Evolutionary conservation across 345 rosid species (phyloP).

Genomic region (Euphorbia pulcherrima): DNA sequence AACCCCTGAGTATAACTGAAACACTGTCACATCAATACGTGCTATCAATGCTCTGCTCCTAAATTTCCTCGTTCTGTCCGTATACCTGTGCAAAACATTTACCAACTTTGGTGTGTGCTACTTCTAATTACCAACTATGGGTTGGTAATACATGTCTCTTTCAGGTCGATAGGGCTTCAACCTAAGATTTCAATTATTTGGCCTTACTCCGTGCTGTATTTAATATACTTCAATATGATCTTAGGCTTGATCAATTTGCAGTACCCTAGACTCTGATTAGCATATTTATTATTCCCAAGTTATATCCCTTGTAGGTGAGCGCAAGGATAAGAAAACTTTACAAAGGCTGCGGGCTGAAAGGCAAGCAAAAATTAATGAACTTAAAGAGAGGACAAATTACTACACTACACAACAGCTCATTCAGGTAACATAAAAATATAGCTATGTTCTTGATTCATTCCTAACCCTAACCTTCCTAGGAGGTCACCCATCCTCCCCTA

Average conservation of each 20-base stretch:
- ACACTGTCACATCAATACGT: background rate
- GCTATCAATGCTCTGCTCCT: background rate
- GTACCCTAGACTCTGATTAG: background rate
- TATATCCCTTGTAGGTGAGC: slow-evolving; percentile 50
- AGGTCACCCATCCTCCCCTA: too few species aligned
- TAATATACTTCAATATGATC: background rate
- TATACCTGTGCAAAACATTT: background rate
- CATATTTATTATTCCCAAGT: slow-evolving; percentile 8
- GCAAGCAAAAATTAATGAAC: slow-evolving; percentile 84
- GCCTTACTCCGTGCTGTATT: too few species aligned
- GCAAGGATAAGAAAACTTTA: slow-evolving; percentile 72
- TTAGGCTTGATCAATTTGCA: background rate
- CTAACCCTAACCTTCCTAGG: too few species aligned
- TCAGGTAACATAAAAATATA: slow-evolving; percentile 49
- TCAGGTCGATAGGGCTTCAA: too few species aligned
- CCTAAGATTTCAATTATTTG: background rate
- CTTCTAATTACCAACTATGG: background rate
- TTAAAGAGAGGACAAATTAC: slow-evolving; percentile 90
- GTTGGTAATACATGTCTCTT: background rate
- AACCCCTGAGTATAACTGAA: background rate
- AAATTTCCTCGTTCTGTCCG: background rate
- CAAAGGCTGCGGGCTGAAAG: slow-evolving; percentile 84
- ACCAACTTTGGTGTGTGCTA: background rate
- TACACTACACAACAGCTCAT: slow-evolving; percentile 88
- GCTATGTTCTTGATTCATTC: background rate